These are phyloP conservation scores for Mucor velutinosus DNA, from an alignment of 371 early-diverging fungal species.

Conservation along the genomic window DNA sequence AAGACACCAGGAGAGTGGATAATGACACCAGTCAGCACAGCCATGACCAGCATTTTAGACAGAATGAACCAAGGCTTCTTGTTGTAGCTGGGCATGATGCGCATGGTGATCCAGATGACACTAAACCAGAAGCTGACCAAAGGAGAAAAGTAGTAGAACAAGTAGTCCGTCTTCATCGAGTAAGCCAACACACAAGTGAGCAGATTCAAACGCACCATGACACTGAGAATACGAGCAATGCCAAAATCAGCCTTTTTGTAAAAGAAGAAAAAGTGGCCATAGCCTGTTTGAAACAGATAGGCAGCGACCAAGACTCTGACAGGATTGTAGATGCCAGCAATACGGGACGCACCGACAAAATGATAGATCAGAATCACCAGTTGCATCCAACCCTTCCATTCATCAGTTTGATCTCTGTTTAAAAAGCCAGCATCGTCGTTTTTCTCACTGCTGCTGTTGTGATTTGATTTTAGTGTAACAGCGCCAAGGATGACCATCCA, in stretches of 20 bases:
- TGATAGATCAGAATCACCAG: slow-evolving; percentile 76
- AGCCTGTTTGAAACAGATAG: slow-evolving; percentile 84
- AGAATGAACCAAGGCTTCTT: slow-evolving; percentile 47
- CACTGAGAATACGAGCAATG: slow-evolving; percentile 57
- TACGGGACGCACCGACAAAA: slow-evolving; percentile 65
- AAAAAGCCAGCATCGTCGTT: slow-evolving; percentile 61
- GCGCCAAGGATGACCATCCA: slow-evolving; percentile 48
- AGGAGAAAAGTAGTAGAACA: slow-evolving; percentile 79
- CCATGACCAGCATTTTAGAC: slow-evolving; percentile 50
- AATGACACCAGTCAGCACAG: slow-evolving; percentile 34
- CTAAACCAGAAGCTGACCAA: slow-evolving; percentile 73
- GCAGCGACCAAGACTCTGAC: slow-evolving; percentile 74
- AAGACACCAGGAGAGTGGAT: slow-evolving; percentile 50
- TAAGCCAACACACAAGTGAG: slow-evolving; percentile 67
- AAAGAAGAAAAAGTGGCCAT: slow-evolving; percentile 73
- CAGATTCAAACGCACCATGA: slow-evolving; percentile 71
- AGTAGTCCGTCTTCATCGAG: slow-evolving; percentile 67
- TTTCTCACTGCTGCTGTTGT: slow-evolving; percentile 47
- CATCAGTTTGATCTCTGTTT: slow-evolving; percentile 76
- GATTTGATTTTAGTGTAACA: slow-evolving; percentile 41
- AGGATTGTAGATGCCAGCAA: slow-evolving; percentile 68
- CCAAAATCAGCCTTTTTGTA: slow-evolving; percentile 71
- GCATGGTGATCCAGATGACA: slow-evolving; percentile 70
- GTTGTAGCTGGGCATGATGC: slow-evolving; percentile 48
- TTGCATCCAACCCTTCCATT: slow-evolving; percentile 92